Base-by-base conservation (phyloP, 2,329 filamentous ascomycete genomes). In the Macrophomina phaseolina region DNA sequence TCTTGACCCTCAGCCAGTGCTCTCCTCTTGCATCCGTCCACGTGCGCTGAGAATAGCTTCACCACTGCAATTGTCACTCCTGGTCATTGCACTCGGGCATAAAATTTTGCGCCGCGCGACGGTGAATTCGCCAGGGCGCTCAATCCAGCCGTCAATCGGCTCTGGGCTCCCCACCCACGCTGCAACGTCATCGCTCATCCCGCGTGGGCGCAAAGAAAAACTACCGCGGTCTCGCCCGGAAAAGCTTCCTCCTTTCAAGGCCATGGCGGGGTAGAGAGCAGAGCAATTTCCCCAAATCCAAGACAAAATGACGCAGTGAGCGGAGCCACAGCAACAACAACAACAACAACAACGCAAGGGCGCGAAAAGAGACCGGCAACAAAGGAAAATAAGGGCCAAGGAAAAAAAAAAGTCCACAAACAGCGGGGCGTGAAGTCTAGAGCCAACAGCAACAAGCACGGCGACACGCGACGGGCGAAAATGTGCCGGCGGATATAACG, bases 221-320 rank as follows among this genome's bases (percentile, higher is more conserved):
- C 18, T 18, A 23, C 18, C 12, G 14, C 16, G 32, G 28, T n/a
- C n/a, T 53, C 51, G 51, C 23, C 56, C 40, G 56, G 38, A 34
- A 48, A 48, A 61, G 56, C 56, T 61, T 34, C 56, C 56, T 18
- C 30, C 23, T 38, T 38, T 7, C 49, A 52, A 32, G 3, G 6
- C 1, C 36, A 34, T 61, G 42, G 56, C 40, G 56, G 56, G 56
- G 56, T 36, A 48, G 7, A 18, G 4, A 4, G 18, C 34, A 23
- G 6, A 56, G 18, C 18, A 32, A n/a, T 18, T 11, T 9, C n/a
- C 7, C 30, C 23, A 58, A 30, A 28, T 16, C 42, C 42, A 49
- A 61, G 42, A 49, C 56, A 48, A 38, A 36, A 61, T 60, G 55
- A 60, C 55, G 55, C 40, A 60, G 38, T 18, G 12, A 3, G 53